Base-by-base conservation (phyloP, 2,329 filamentous ascomycete genomes). In the Pestalotiopsis sp. region DNA sequence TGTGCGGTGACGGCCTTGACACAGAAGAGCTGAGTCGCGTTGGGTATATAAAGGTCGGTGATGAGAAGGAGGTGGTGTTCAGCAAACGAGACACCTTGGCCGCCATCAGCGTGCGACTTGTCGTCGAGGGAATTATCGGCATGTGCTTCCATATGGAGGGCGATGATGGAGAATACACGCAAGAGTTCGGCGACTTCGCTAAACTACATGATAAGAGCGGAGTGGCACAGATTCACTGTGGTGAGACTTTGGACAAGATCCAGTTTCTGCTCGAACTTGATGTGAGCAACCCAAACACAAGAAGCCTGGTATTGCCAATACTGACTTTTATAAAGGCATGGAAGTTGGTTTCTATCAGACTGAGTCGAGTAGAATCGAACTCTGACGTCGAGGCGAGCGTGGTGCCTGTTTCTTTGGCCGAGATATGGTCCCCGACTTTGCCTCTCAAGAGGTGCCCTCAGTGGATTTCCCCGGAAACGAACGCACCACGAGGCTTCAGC, bases 351-450 rank as follows among this genome's bases (percentile, higher is more conserved):
- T 69, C 68, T 3, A 61, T 74, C 23, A 66, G 69, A 27, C 57
- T 73, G 14, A 20, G 23, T 39, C 31, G 66, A n/a, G 69, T 67
- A 62, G 41, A 31, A 14, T 31, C 12, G 20, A 27, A 59, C 6
- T 59, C 23, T 59, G 12, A 12, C 23, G 13, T 2, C 23, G 31
- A 23, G 17, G 14, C 17, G 27, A 36, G 27, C 14, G 31, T 27
- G 14, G 25, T 9, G n/a, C 9, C 17, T 61, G 58, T 14, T 45
- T 45, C 23, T 9, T 11, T 38, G 27, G 25, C 59, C 13, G 59
- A 72, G 58, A 38, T 73, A 49, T 73, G 73, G 72, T 73, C 69
- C 55, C 73, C 73, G 12, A 52, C 12, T 2, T 63, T 69, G 3
- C 73, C 73, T 4, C 27, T 45, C 12, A 4, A 23, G 45, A 36